phyloP scores from a whole-genome alignment of 2,329 filamentous ascomycete genomes.

The Clonostachys solani region DNA sequence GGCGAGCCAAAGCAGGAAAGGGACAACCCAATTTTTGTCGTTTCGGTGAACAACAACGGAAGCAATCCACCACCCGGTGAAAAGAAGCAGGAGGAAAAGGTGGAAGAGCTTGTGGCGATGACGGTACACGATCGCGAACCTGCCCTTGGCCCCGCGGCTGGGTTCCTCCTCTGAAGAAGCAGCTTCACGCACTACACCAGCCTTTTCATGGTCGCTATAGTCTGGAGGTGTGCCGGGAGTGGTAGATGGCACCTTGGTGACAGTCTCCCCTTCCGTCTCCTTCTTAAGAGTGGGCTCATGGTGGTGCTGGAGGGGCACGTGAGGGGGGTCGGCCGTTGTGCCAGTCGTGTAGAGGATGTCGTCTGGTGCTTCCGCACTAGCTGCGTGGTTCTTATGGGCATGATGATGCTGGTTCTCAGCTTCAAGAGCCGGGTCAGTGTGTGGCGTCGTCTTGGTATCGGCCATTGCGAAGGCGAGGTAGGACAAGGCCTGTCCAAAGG shows the following conservation, averaged over 20 bases:
- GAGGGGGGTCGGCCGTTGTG: constrained; percentile 24
- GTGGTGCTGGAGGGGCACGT: constrained; percentile 26
- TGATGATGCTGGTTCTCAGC: constrained; percentile 37
- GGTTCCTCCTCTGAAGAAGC: constrained; percentile 7
- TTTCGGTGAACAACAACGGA: constrained; percentile 67
- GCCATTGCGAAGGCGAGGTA: not conserved
- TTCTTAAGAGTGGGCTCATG: constrained; percentile 24
- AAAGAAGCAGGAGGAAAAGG: constrained; percentile 35
- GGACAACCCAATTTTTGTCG: constrained; percentile 76
- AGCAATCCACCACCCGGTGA: constrained; percentile 70
- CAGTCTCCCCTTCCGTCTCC: constrained; percentile 12
- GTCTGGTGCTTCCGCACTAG: constrained; percentile 23
- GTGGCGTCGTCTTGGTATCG: constrained; percentile 4
- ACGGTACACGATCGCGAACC: constrained; percentile 31
- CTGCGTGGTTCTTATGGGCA: constrained; percentile 34
- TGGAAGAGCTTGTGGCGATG: constrained; percentile 41
- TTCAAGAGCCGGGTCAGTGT: constrained; percentile 25
- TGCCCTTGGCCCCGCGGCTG: constrained; percentile 6
- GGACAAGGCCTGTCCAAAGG: not conserved
- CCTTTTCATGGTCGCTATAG: constrained; percentile 34
- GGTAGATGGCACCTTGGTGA: constrained; percentile 4
- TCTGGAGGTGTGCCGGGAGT: constrained; percentile 19
- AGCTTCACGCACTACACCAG: constrained; percentile 19
- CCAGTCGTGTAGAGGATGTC: constrained; percentile 43
- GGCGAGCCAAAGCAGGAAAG: constrained; percentile 75